A percentile compares a stretch with the other conserved stretches of the same genome.
Conservation (phyloP, 116 monocot species). For the Zostera marina region DNA sequence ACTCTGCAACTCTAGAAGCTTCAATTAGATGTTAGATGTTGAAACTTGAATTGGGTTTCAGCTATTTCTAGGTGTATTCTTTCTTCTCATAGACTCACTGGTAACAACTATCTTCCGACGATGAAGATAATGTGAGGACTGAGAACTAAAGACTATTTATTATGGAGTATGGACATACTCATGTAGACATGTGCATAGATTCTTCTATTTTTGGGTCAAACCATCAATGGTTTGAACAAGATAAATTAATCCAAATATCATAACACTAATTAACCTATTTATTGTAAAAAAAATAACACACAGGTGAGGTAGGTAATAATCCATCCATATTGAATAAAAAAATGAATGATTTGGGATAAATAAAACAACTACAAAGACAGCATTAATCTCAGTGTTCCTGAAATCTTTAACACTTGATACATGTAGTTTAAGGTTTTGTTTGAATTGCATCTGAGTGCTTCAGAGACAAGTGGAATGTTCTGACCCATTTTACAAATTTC, state of each 20-base stretch:
- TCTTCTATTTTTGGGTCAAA: constrained; percentile 2
- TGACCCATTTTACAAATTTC: not conserved
- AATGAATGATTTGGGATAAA: no score
- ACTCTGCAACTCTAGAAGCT: no score
- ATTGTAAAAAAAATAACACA: not conserved
- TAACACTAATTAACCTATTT: no score
- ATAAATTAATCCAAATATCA: not conserved
- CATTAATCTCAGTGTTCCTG: no score
- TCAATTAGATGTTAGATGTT: no score
- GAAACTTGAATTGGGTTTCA: constrained; percentile 2
- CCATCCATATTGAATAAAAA: no score
- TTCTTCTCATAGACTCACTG: constrained; percentile 4
- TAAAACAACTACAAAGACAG: no score
- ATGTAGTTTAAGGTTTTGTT: not conserved
- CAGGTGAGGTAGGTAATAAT: no score
- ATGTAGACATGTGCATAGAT: constrained; percentile 5
- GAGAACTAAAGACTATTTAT: not conserved
- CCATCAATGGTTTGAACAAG: constrained; percentile 1
- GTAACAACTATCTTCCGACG: no score
- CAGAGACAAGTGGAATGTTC: not conserved
- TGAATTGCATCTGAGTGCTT: not conserved
- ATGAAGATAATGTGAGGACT: not conserved
- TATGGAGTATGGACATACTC: constrained; percentile 6
- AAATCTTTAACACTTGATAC: not conserved
- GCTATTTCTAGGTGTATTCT: constrained; percentile 4